These are phyloP conservation scores for Amanita pallidorosea DNA, from an alignment of 768 basidiomycete species.

Conservation along the genomic window DNA sequence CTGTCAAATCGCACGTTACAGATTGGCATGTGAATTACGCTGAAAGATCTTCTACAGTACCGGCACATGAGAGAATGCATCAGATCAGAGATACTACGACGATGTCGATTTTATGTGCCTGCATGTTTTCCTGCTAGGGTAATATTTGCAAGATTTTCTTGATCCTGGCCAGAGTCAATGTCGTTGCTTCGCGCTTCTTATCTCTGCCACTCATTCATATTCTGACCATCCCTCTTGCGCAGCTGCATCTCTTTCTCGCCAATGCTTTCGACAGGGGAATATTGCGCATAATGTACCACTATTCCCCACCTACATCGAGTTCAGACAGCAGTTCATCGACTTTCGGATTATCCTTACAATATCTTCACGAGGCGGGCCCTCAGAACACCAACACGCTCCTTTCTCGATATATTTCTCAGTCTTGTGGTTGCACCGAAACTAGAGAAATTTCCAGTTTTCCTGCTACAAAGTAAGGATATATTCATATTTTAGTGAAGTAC, in stretches of 20 bases:
- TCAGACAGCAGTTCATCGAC: conserved; percentile 3
- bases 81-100: neutral
- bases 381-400: neutral
- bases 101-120: conserved; percentile 3
- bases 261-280: conserved; percentile 4
- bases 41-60: neutral
- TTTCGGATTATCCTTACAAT: conserved; percentile 3
- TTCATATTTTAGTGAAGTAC: neutral
- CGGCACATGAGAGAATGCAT: conserved; percentile 1
- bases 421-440: conserved; percentile 1
- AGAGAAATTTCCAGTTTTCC: conserved; percentile 5
- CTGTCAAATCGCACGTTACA: conserved; percentile 11
- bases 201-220: neutral
- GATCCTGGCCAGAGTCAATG: conserved; percentile 1
- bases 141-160: conserved; percentile 3
- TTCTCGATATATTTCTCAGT: conserved; percentile 1
- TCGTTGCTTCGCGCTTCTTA: conserved; percentile 2
- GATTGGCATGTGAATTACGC: neutral
- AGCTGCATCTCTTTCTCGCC: conserved; percentile 2
- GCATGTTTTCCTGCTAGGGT: conserved; percentile 5
- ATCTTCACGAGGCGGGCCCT: conserved; percentile 3
- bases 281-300: conserved; percentile 7
- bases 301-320: conserved; percentile 1
- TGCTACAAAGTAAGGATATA: conserved; percentile 4
- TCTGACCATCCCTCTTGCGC: neutral